Conservation (phyloP, 768 basidiomycete species). For the Mycena vulgaris region DNA sequence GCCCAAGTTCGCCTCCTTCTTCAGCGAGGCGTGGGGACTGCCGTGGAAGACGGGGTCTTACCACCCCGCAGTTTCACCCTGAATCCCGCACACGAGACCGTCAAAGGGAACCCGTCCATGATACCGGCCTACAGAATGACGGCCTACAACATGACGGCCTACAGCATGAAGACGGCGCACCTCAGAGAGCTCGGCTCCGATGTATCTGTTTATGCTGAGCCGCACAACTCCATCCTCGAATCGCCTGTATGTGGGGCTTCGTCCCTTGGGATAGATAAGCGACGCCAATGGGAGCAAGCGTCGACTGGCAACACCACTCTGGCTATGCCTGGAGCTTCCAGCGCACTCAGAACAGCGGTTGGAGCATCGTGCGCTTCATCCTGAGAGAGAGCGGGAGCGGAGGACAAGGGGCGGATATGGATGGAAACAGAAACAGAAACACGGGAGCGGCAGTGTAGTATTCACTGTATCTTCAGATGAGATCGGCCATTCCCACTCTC, state of each 20-base stretch:
- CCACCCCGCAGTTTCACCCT: background rate
- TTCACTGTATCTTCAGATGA: no score
- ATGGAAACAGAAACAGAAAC: no score
- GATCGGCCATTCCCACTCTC: no score
- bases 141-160: no score
- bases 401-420: no score
- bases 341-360: background rate
- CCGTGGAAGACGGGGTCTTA: background rate
- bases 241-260: background rate
- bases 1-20: background rate
- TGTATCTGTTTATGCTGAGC: background rate
- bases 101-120: background rate
- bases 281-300: background rate
- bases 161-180: background rate
- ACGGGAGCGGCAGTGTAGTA: no score
- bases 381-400: no score
- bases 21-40: background rate
- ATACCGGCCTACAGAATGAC: background rate
- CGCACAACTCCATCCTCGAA: background rate
- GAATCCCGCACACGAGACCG: background rate
- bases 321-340: background rate
- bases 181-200: background rate
- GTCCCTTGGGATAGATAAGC: background rate
- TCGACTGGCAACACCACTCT: background rate
- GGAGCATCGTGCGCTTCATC: background rate